Percentiles rank a stretch among this genome's conserved stretches.
Conservation (phyloP, 140 eudicot genomes). For the Anethum foeniculum region DNA sequence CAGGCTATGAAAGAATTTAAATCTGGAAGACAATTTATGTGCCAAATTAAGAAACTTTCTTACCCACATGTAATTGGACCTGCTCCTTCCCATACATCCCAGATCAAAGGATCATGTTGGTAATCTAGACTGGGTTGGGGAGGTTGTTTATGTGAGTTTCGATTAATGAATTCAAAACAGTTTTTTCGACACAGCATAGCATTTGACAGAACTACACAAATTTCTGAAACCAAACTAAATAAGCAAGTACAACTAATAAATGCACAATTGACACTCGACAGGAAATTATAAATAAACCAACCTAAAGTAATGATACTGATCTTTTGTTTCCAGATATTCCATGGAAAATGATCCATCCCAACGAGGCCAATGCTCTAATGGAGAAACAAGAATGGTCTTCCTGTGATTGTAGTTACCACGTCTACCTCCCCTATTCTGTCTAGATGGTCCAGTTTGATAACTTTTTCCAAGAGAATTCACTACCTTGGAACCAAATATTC, state of each 20-base stretch:
- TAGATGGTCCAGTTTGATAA: conserved; percentile 57
- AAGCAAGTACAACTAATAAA: not conserved
- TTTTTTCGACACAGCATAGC: not conserved
- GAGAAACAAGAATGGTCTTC: conserved; percentile 58
- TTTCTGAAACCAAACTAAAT: not conserved
- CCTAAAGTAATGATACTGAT: conserved; percentile 61
- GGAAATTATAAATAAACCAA: conserved; percentile 11
- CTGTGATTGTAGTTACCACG: conserved; percentile 50
- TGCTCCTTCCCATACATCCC: not conserved
- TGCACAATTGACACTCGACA: not conserved
- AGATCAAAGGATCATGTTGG: not conserved
- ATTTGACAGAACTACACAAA: not conserved
- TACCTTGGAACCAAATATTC: conserved; percentile 90
- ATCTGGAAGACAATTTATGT: not conserved
- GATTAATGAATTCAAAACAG: not conserved
- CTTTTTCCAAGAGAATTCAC: conserved; percentile 65
- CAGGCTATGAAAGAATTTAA: not conserved
- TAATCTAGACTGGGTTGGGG: not conserved
- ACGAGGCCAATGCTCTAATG: conserved; percentile 87
- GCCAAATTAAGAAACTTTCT: not conserved
- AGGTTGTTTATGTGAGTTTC: not conserved
- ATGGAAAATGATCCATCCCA: conserved; percentile 91
- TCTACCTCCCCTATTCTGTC: conserved; percentile 61
- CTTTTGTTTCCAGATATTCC: conserved; percentile 66
- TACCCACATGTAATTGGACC: not conserved